Base-by-base conservation (phyloP, 2,329 filamentous ascomycete genomes). In the Purpureocillium lavendulum region DNA sequence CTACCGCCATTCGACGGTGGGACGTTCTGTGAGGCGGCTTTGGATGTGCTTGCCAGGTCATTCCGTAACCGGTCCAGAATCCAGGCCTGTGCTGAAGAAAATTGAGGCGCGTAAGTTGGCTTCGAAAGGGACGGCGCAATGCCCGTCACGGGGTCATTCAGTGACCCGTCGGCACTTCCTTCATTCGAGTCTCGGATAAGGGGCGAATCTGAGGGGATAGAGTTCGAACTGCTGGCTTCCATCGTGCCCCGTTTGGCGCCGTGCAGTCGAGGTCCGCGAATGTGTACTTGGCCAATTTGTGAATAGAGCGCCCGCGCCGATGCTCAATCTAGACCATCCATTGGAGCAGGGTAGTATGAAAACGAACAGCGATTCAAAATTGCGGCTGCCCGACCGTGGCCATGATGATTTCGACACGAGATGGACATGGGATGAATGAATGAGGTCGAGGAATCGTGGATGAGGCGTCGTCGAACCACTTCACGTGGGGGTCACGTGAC, bases 81-180 rank as follows among this genome's bases (percentile, higher is more conserved):
- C 38, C 50, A 40, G 7, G 47, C 43, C 6, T 42, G 50, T 30
- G 53, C 43, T 7, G 48, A 43, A 24, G 55, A 46, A 45, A 61
- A 62, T 28, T 61, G 59, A 7, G 49, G 49, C 5, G 45, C 43
- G 40, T 62, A 62, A 15, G 54, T 39, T 3, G 40, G 9, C 10
- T 8, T 21, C 8, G 15, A 10, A 10, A 17, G 13, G 15, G 35
- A 28, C 24, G 15, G 8, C n/a, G 41, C 7, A 10, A 6, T 12
- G 2, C 16, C 10, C n/a, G n/a, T 28, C 17, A 7, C 21, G 5
- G 5, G 21, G 5, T 26, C 21, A n/a, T n/a, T n/a, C n/a, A n/a
- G n/a, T n/a, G n/a, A n/a, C n/a, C n/a, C n/a, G n/a, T n/a, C n/a
- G n/a, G n/a, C n/a, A n/a, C n/a, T n/a, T n/a, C n/a, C n/a, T n/a